These are phyloP conservation scores for Rhodotorula sp. DNA, from an alignment of 1,284 basidiomycete species.

Conservation along the genomic window DNA sequence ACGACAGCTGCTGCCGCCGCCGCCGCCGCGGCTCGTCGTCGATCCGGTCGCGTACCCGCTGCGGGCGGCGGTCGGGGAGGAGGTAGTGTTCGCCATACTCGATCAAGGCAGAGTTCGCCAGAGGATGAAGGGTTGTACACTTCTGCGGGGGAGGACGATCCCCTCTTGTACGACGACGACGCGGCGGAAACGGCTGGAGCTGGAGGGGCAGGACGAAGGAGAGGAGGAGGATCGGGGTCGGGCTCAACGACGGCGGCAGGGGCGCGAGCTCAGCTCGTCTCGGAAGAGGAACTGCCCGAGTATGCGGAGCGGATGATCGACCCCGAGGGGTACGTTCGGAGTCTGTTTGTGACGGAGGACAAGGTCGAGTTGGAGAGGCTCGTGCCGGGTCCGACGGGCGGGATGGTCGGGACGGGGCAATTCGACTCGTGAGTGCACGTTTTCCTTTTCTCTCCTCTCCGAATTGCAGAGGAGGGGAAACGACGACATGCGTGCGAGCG, in stretches of 20 bases:
- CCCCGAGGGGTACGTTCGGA: conserved; percentile 35
- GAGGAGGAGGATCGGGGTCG: too few species aligned
- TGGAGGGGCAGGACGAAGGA: background rate
- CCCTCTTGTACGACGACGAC: background rate
- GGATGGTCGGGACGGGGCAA: conserved; percentile 11
- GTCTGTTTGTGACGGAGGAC: conserved; percentile 32
- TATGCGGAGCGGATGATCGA: conserved; percentile 36
- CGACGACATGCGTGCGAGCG: too few species aligned
- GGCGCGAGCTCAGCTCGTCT: background rate
- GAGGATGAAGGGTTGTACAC: conserved; percentile 10
- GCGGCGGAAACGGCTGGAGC: background rate
- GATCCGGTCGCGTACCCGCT: conserved; percentile 6
- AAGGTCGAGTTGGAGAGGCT: conserved; percentile 29
- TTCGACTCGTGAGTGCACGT: conserved; percentile 9
- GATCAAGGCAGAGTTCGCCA: conserved; percentile 14
- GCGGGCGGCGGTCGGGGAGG: background rate
- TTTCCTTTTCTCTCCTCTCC: background rate
- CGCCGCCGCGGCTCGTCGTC: background rate
- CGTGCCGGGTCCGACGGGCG: conserved; percentile 5
- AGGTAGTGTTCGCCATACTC: conserved; percentile 3
- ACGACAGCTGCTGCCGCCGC: too few species aligned
- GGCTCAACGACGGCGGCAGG: background rate
- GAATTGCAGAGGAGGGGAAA: too few species aligned
- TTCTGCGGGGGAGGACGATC: conserved; percentile 1
- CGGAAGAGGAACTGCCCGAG: conserved; percentile 35